A percentile compares a stretch with the other conserved stretches of the same genome.
These are phyloP conservation scores for Coemansia sp. DNA, from an alignment of 192 early-diverging fungal genomes.

Conservation along the genomic window DNA sequence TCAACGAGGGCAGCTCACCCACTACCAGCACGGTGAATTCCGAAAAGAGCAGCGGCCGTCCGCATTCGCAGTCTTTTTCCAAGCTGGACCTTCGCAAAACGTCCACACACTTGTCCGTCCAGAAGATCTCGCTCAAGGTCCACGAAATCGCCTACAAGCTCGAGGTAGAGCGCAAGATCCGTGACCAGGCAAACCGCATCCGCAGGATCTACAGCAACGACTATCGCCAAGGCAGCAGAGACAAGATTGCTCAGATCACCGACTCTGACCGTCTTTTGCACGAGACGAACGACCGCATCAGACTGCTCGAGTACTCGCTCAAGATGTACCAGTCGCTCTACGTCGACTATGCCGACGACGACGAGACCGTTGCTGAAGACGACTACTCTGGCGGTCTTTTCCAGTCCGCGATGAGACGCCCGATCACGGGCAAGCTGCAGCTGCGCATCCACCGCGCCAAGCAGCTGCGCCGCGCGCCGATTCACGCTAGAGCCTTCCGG, in stretches of 20 bases:
- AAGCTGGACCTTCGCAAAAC: conserved; percentile 66
- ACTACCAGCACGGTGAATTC: conserved; percentile 23
- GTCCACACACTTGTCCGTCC: conserved; percentile 62
- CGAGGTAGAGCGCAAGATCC: conserved; percentile 91
- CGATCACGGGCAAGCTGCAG: conserved; percentile 69
- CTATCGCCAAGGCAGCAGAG: conserved; percentile 38
- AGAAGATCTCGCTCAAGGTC: conserved; percentile 77
- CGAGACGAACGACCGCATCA: conserved; percentile 73
- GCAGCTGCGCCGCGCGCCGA: conserved; percentile 58
- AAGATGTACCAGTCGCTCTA: conserved; percentile 86
- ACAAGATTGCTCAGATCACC: conserved; percentile 52
- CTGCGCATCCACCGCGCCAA: conserved; percentile 62
- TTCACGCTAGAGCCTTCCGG: conserved; percentile 53
- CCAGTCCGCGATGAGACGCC: conserved; percentile 64
- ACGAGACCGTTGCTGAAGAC: conserved; percentile 55
- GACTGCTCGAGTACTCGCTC: conserved; percentile 66
- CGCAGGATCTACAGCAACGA: conserved; percentile 51
- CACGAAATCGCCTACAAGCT: conserved; percentile 86
- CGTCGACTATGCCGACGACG: conserved; percentile 70
- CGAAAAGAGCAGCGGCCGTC: conserved; percentile 19
- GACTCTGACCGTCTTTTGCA: conserved; percentile 43
- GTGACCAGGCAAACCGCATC: conserved; percentile 55
- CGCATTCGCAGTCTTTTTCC: conserved; percentile 43
- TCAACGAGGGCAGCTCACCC: conserved; percentile 22
- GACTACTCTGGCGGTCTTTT: conserved; percentile 15